These are phyloP conservation scores for Cavenderia fasciculata DNA, from an alignment of 78 protist species.

Conservation along the genomic window DNA sequence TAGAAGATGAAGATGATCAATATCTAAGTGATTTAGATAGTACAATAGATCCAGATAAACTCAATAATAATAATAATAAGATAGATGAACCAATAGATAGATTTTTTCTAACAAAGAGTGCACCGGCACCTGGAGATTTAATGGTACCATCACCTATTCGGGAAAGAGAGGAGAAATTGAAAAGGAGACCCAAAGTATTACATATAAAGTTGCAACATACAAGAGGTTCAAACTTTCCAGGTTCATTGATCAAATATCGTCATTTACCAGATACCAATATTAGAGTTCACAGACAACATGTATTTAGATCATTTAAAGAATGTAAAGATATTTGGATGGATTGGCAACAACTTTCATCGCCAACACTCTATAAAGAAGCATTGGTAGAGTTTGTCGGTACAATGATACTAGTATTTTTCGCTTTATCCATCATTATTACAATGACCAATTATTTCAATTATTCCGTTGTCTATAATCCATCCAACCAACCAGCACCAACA, in stretches of 20 bases:
- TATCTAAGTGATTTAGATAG: too few relatives aligned
- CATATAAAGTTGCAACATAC: too few relatives aligned
- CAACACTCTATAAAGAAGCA: constrained; percentile 2
- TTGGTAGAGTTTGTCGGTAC: constrained; percentile 5
- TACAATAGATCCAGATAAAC: too few relatives aligned
- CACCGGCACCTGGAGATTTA: too few relatives aligned
- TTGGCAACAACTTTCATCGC: constrained; percentile 4
- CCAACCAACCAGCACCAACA: background rate
- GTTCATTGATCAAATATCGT: background rate
- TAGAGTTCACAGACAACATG: background rate
- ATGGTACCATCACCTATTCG: too few relatives aligned
- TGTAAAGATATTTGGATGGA: background rate
- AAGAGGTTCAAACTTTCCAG: background rate
- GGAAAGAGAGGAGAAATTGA: too few relatives aligned
- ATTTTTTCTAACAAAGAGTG: too few relatives aligned
- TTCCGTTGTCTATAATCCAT: background rate
- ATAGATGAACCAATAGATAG: too few relatives aligned
- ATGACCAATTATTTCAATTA: constrained; percentile 4
- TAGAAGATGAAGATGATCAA: too few relatives aligned
- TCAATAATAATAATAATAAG: too few relatives aligned
- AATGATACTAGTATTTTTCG: background rate
- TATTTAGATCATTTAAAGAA: constrained; percentile 1
- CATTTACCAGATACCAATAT: background rate
- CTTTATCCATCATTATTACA: background rate
- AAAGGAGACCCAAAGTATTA: too few relatives aligned